Evolutionary conservation across 306 rosid species (phyloP), one percentile per base, ranked within the genome.

Genomic region (Albizia julibrissin): DNA sequence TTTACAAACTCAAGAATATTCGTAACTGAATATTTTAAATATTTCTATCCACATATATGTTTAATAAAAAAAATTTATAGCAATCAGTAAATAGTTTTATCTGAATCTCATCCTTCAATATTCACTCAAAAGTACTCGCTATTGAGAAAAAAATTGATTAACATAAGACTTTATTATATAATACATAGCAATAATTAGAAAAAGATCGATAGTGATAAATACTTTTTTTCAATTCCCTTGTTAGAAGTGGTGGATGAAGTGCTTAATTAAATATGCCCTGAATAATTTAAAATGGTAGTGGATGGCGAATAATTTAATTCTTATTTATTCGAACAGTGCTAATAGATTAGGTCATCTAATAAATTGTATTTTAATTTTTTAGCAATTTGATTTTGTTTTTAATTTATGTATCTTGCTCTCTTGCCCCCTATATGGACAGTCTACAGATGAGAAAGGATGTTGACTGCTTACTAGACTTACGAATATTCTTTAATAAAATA

Each of bases 371-470:
- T 47, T 34, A 33, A 69, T 50, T 39, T 69, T 79, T 22, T 33
- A 5, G 56, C 37, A 33, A 7, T 33, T 67, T 9, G 43, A 33
- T 10, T 82, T 76, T 69, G 66, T 7, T 19, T 56, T 69, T 44
- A 3, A 33, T 33, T 33, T 33, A 34, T 69, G 69, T 76, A 1
- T 82, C 58, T 27, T 33, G 26, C 62, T 1, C 78, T 31, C 74
- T 31, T 70, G n/a, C 16, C 58, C 77, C 69, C 47, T 46, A n/a
- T 59, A n/a, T 33, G 37, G 58, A 34, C 52, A 14, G 42, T 67
- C 37, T 13, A 67, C 72, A 64, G 52, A 54, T 78, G 27, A 40
- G 75, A 49, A 47, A 47, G 66, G 66, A 78, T 49, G 62, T 67
- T 4, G 37, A 78, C 62, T 19, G 66, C 78, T 33, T 22, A 74